phyloP scores from a whole-genome alignment of 169 alveolate species.

The Eimeria mitis region DNA sequence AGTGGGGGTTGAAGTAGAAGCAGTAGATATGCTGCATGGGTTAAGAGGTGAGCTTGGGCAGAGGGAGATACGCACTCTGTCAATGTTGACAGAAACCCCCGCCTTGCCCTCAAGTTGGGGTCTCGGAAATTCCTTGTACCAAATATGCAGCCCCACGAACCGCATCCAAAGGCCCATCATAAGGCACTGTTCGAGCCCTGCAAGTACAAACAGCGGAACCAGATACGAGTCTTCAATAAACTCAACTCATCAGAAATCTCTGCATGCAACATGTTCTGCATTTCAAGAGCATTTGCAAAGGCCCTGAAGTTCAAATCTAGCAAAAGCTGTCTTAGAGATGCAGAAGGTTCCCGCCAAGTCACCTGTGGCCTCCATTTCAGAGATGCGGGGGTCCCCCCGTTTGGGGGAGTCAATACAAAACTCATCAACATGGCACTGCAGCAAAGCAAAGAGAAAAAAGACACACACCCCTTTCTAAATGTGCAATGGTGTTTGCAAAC shows the following conservation, averaged over 20 bases:
- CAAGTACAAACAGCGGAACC: background rate
- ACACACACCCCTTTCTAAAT: background rate
- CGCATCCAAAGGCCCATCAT: conserved; percentile 84
- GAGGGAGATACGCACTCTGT: conserved; percentile 25
- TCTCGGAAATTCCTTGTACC: conserved; percentile 78
- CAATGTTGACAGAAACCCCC: conserved; percentile 64
- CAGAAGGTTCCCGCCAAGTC: background rate
- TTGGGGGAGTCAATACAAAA: conserved; percentile 82
- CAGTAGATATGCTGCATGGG: background rate
- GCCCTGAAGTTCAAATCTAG: background rate
- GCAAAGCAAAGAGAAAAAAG: background rate
- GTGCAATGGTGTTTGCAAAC: background rate
- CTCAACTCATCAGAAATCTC: background rate
- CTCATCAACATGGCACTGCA: conserved; percentile 81
- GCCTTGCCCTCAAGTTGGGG: conserved; percentile 78
- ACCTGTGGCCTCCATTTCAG: conserved; percentile 79
- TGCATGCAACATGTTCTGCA: background rate
- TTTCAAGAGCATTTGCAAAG: background rate
- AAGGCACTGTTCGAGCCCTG: conserved; percentile 81
- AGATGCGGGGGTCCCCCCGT: conserved; percentile 82
- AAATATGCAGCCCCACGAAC: conserved; percentile 81
- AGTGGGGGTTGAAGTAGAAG: background rate
- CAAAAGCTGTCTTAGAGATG: background rate
- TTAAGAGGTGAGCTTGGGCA: background rate
- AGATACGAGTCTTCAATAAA: background rate